A percentile compares a stretch with the other conserved stretches of the same genome.
These are phyloP conservation scores for Aphanomyces invadans DNA, from an alignment of 352 stramenopile species.

Conservation along the genomic window DNA sequence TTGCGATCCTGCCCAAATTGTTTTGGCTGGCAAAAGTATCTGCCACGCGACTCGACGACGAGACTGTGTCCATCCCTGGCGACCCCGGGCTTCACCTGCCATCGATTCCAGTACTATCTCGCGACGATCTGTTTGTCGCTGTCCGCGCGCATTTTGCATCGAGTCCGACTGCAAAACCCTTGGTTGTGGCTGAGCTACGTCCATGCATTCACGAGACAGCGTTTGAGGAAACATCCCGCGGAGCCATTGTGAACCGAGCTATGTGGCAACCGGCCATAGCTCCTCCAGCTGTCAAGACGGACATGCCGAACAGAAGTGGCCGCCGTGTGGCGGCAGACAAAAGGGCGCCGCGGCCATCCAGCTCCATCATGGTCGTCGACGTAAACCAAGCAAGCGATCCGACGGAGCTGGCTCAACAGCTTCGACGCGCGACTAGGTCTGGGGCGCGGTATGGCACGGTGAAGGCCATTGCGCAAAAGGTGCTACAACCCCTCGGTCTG, in stretches of 20 bases:
- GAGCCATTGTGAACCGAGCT: background rate
- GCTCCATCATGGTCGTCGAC: no score
- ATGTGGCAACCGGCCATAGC: background rate
- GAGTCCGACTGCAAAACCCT: conserved; percentile 44
- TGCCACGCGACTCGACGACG: background rate
- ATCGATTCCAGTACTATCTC: conserved; percentile 30
- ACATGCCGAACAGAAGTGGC: no score
- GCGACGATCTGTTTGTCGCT: conserved; percentile 35
- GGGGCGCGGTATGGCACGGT: no score
- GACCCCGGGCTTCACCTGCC: conserved; percentile 32
- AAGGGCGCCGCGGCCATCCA: no score
- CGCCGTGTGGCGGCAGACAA: no score
- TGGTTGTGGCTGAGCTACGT: conserved; percentile 48
- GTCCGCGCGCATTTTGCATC: conserved; percentile 37
- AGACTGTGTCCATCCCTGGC: conserved; percentile 26
- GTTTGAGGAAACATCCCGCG: background rate
- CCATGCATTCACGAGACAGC: background rate
- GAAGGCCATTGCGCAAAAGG: no score
- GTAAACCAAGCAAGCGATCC: no score
- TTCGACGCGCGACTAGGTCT: no score
- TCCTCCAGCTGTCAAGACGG: background rate
- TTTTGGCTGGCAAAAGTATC: conserved; percentile 45
- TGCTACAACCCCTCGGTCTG: no score
- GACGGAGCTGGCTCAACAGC: no score
- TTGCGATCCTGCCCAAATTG: conserved; percentile 59